Base-by-base conservation (phyloP, 2,329 filamentous ascomycete species). In the Dactylellina haptotyla region DNA sequence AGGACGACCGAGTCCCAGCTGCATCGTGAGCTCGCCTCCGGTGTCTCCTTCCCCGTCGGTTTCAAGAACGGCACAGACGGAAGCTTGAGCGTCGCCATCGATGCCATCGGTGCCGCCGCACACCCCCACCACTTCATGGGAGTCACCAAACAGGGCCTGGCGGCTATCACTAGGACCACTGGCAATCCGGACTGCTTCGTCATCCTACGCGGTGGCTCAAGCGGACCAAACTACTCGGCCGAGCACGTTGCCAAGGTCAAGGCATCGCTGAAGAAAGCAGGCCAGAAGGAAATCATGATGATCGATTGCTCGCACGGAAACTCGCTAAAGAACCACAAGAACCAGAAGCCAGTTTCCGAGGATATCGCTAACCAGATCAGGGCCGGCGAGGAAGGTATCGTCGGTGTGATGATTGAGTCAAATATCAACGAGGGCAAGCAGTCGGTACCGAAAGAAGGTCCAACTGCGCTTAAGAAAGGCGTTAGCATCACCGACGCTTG, bases 51-150 rank as follows among this genome's bases (percentile, higher is more conserved):
- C 90, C 95, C 95, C 1, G 93, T 99, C 9, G 95, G 95, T 57
- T 99, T 99, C 90, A 99, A 99, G 87, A 99, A 99, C 82, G 95
- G 95, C 76, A 99, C 95, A 30, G 95, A 99, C 80, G 95, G 95
- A 57, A 90, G 89, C 6, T 84, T 98, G 51, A 87, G 89, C 65
- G 93, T 98, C 2, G 93, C 95, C 10, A 92, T 98, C 78, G 95
- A 99, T 80, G 95, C 95, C 56, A 97, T 98, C 80, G 93, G 93
- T 75, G 92, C 95, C 14, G 94, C 96, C 56, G 89, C 87, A 80
- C 92, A 96, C 80, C 92, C 92, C 14, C 95, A 99, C 80, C 93
- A 97, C 84, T 98, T 99, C 86, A 86, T 99, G 78, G 96, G 93
- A 4, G 94, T 98, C 76, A 98, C 95, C 20, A 98, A 98, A 85